Evolutionary conservation across 805 yeast species (phyloP), one percentile per base, ranked within the genome.

Genomic region (Lipomyces starkeyi): DNA sequence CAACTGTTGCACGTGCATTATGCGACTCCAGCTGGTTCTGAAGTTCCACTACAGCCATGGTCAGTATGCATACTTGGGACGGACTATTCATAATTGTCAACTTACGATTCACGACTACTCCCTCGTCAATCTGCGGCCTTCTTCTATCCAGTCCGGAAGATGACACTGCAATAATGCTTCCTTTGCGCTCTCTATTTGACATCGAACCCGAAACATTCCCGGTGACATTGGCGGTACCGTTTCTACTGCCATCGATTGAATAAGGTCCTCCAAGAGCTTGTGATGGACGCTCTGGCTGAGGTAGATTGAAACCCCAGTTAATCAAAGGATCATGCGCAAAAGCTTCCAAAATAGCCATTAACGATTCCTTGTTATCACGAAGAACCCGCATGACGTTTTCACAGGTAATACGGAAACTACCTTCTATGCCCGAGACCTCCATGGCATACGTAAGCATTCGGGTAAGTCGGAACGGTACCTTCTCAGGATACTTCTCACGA

Each of bases 391-490:
- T 94, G 2, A 95, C 99, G 78, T 94, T 93, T 76, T 95, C 98
- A 79, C 98, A 91, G 0, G 98, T 93, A 53, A 95, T 93, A 74
- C 98, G 85, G 84, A 91, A 95, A 47, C 97, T 91, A 2, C 99
- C 99, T 79, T 95, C 98, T 70, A 95, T 93, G 7, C 99, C 99
- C 79, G 97, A 91, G 2, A 95, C 98, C 78, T 96, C 99, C 98
- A 95, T 94, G 0, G 98, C 99, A 78, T 93, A 93, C 27, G 96
- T 93, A 72, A 96, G 83, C 99, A 95, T 95, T 78, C 99, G 84
- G 0, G 99, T 95, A 67, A 95, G 84, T 78, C 99, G 85, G 82
- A 95, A 95, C 7, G 99, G 99, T 29, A 95, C 99, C 78, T 93
- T 94, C 76, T 95, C 99, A 0, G 99, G 99, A 78, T 91, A 96